Evolutionary conservation across 805 yeast species (phyloP), one percentile per base, ranked within the genome.

Genomic region (Candida morakotiae): DNA sequence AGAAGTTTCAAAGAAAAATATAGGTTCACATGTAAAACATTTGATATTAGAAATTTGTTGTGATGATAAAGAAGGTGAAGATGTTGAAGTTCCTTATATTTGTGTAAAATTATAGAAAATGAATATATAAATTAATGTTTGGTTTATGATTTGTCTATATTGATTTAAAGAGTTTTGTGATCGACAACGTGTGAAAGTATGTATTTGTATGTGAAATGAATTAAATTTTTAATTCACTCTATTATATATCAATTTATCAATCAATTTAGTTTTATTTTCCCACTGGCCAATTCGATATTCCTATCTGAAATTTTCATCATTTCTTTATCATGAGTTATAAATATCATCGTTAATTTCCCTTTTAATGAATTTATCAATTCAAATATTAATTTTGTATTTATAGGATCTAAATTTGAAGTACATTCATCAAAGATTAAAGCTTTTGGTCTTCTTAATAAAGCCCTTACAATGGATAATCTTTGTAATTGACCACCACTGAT

Each of bases 401-500:
- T 73, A 0, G 81, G 67, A 54, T 93, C 98, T 34, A 93, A 64
- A 0, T 95, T 84, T 0, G 97, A 81, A 0, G 98, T 88, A 48
- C 89, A 82, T 55, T 93, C 98, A 58, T 93, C 98, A 34, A 93
- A 58, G 5, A 93, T 68, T n/a, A 80, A 66, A 8, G 80, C 46
- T 21, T 64, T 62, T 0, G 97, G 93, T 15, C 70, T 64, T 25
- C 89, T 61, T 4, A 89, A 40, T 3, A 93, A 44, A 0, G 95
- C 93, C 35, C 98, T 69, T 0, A 91, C 95, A 35, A 93, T 77
- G 0, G 93, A 81, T 2, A 93, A 55, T 39, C 97, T 63, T 55
- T 93, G 98, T 7, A 83, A 69, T 56, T 93, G 98, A 2, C 98
- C 98, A 19, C 95, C 95, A 1, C 97, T 88, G 1, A 91, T 57